Evolutionary conservation across 148 eudicot species (phyloP), one percentile per base, ranked within the genome.

Genomic region (Drosera capensis): DNA sequence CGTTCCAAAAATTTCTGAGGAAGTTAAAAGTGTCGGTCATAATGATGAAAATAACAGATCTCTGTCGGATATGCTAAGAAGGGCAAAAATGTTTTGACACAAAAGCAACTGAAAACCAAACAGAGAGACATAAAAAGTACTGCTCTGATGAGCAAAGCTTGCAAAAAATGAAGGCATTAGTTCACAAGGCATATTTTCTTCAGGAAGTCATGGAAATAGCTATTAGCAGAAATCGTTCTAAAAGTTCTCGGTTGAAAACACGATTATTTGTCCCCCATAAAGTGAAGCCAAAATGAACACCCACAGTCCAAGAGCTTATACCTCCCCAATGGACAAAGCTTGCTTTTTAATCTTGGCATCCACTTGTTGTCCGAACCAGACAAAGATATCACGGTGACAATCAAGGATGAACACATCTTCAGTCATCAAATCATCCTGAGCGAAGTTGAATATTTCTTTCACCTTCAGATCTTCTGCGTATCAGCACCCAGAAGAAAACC

Each of bases 391-490:
- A n/a, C 82, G 64, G 55, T 68, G 88, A 60, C 82, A 71, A 59
- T 92, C 86, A 56, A 92, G 79, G 58, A 92, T 70, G 50, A 71
- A 84, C 40, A 92, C 54, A 62, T 92, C 99, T 63, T 92, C 99
- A 35, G 99, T 92, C 82, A 80, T 78, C 54, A 92, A 68, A 74
- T 90, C 95, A 24, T 92, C 95, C 68, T 92, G 99, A 52, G 64
- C 61, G 72, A 81, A 92, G 60, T 78, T 92, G 65, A 69, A 59
- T 51, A 90, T 70, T 64, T 92, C 99, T 2, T 60, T 59, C 50
- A 90, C 97, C 97, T 84, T 80, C 66, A 90, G 62, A 53, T 73
- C 93, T 44, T 73, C 95, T 77, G 81, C 42, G 40, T 43, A 46
- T 52, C 62, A 64, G 58, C 54, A 54, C 18, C 28, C 59, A 43